Percentiles rank a stretch among this genome's conserved stretches.
Conservation (phyloP, 2,329 filamentous ascomycete genomes). For the Aureobasidium sp. region DNA sequence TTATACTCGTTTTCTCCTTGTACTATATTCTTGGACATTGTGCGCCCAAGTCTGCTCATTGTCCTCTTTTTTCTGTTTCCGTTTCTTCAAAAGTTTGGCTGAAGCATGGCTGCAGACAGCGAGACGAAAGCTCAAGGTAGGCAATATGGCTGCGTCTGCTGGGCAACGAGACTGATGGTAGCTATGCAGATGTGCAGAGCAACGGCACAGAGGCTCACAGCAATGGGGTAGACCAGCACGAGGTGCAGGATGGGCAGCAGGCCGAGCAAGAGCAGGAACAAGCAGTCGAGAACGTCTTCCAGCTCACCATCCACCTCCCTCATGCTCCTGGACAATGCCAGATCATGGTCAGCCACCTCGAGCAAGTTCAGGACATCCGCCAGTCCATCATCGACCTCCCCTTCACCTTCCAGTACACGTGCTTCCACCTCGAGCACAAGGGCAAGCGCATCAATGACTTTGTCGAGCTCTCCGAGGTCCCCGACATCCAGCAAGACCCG, state of each 20-base stretch:
- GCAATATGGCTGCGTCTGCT: neutral
- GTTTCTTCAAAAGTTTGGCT: neutral
- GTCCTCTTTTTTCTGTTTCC: neutral
- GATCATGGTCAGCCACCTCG: constrained; percentile 49
- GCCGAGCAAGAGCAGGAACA: constrained; percentile 9
- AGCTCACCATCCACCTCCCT: constrained; percentile 74
- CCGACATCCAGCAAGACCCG: constrained; percentile 67
- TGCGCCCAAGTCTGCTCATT: neutral
- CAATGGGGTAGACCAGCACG: constrained; percentile 3
- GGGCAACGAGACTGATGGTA: neutral
- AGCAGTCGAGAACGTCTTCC: constrained; percentile 45
- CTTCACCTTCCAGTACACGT: constrained; percentile 91
- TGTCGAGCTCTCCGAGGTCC: constrained; percentile 81
- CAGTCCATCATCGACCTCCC: constrained; percentile 94
- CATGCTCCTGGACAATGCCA: constrained; percentile 52
- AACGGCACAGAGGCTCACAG: constrained; percentile 9
- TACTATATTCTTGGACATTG: constrained; percentile 3
- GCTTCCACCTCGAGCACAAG: constrained; percentile 93
- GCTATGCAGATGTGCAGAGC: constrained; percentile 7
- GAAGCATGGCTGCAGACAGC: constrained; percentile 16
- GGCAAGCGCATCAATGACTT: constrained; percentile 92
- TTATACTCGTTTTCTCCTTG: constrained; percentile 10
- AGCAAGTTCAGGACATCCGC: constrained; percentile 94
- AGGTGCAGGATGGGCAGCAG: constrained; percentile 1
- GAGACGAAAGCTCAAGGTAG: constrained; percentile 14